Percentiles rank a stretch among this genome's conserved stretches.
Evolutionary conservation across 208 protist species (phyloP).

Genomic region (Leishmania mexicana): DNA sequence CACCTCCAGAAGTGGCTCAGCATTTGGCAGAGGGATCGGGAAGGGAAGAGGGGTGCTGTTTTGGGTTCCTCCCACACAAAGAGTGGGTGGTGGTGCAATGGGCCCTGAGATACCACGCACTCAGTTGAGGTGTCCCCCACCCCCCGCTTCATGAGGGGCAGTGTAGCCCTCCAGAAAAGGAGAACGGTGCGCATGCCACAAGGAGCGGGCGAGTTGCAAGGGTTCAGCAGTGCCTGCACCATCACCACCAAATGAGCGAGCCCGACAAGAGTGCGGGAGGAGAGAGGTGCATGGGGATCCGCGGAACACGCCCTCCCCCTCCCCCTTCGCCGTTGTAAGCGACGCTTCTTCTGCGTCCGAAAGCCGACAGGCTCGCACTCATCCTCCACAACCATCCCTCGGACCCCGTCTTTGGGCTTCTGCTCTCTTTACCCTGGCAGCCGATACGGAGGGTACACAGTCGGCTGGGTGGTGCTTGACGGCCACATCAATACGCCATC

Average conservation of each 20-base stretch:
- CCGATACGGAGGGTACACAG: not conserved
- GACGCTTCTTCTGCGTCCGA: too few species aligned
- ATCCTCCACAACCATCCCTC: not conserved
- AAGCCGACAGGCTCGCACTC: not conserved
- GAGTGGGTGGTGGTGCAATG: not conserved
- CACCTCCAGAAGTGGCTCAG: not conserved
- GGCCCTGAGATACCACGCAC: not conserved
- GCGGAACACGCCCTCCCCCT: not conserved
- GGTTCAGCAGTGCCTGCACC: not conserved
- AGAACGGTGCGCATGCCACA: not conserved
- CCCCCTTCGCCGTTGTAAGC: not conserved
- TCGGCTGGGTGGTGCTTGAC: constrained; percentile 5
- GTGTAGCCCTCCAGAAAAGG: not conserved
- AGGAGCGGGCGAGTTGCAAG: not conserved
- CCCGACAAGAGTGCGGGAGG: not conserved
- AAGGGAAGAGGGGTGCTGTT: not conserved
- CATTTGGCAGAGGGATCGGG: not conserved
- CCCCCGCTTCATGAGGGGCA: not conserved
- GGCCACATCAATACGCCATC: constrained; percentile 17
- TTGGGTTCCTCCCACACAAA: not conserved
- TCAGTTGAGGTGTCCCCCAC: not conserved
- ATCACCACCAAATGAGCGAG: not conserved
- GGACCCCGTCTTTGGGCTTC: not conserved
- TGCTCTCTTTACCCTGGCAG: not conserved
- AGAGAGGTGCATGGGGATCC: not conserved